Percentiles rank a stretch among this genome's conserved stretches.
Conservation (phyloP, 768 basidiomycete species). For the Pleurotus pulmonarius region DNA sequence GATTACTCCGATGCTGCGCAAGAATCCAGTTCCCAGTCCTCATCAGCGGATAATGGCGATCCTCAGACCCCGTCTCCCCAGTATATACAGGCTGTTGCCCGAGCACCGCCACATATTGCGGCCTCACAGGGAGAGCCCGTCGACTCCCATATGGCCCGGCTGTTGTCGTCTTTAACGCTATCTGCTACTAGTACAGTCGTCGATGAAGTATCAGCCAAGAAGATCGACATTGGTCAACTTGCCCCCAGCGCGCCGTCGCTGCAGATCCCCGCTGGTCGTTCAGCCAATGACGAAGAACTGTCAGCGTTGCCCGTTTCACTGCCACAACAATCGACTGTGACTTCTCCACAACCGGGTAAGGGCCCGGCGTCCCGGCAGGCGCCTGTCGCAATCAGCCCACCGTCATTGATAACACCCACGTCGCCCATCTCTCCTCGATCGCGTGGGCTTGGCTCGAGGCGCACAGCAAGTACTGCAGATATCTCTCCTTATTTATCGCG, state of each 20-base stretch:
- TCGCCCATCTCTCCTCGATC: slow-evolving; percentile 20
- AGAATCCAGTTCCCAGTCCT: slow-evolving; percentile 67
- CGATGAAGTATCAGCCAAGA: slow-evolving; percentile 7
- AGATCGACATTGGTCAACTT: neutral
- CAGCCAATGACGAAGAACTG: neutral
- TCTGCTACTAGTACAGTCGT: slow-evolving; percentile 36
- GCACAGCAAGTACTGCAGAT: slow-evolving; percentile 52
- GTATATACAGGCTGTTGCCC: slow-evolving; percentile 38
- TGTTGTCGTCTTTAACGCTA: slow-evolving; percentile 58
- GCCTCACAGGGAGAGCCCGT: slow-evolving; percentile 26
- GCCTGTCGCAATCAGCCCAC: neutral
- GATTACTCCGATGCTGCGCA: slow-evolving; percentile 35
- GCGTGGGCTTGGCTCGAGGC: slow-evolving; percentile 25
- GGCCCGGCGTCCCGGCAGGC: neutral
- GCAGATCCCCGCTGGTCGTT: slow-evolving; percentile 2
- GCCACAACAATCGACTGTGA: neutral
- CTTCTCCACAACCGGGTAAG: neutral
- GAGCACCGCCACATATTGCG: slow-evolving; percentile 21
- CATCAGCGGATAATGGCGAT: slow-evolving; percentile 56
- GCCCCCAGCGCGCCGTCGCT: neutral
- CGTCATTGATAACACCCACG: slow-evolving; percentile 10
- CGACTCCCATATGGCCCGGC: slow-evolving; percentile 70
- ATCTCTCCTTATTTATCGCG: slow-evolving; percentile 68
- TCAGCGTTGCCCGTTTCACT: neutral
- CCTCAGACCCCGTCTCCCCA: slow-evolving; percentile 65